Base-by-base conservation (phyloP, 148 eudicot genomes). In the Persicaria maculosa region DNA sequence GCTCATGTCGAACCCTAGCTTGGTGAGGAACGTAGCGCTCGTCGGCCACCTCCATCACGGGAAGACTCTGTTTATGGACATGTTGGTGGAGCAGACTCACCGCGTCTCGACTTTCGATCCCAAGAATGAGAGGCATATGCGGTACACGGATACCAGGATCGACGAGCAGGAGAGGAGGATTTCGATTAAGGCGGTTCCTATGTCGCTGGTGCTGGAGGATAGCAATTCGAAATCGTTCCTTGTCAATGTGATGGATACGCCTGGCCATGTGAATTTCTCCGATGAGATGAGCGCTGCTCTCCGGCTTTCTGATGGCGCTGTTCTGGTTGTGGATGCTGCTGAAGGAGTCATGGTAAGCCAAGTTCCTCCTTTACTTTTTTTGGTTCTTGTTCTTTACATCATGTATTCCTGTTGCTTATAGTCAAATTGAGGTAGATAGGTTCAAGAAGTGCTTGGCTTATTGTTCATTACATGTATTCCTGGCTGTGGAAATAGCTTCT, bases 211-310 rank as follows among this genome's bases (percentile, higher is more conserved):
- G 80, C 93, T 96, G 3, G 99, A 96, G 88, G 97, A 96, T 80
- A 89, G 99, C 79, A 88, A 88, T 76, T 90, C 91, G 1, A 96
- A 96, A 72, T 96, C 99, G 5, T 90, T 81, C 77, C 82, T 92
- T 44, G 88, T 93, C 65, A 96, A 96, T 74, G 79, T 96, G 9
- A 92, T 96, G 94, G 99, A 96, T 83, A 80, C 99, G 5, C 99
- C 99, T 19, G 99, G 99, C 16, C 99, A 96, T 86, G 92, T 86
- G 20, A 92, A 96, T 77, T 96, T 96, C 77, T 96, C 99, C 0
- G 99, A 96, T 77, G 99, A 96, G 79, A 96, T 92, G 99, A 89
- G 94, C 67, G 99, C 99, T 74, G 94, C 99, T 65, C 89, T 96
- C 8, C 81, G 99, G 80, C 97, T 96, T 82, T 93, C 99, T 50